These are phyloP conservation scores for Juncus inflexus DNA, from an alignment of 176 grass and related monocot species.

Conservation along the genomic window DNA sequence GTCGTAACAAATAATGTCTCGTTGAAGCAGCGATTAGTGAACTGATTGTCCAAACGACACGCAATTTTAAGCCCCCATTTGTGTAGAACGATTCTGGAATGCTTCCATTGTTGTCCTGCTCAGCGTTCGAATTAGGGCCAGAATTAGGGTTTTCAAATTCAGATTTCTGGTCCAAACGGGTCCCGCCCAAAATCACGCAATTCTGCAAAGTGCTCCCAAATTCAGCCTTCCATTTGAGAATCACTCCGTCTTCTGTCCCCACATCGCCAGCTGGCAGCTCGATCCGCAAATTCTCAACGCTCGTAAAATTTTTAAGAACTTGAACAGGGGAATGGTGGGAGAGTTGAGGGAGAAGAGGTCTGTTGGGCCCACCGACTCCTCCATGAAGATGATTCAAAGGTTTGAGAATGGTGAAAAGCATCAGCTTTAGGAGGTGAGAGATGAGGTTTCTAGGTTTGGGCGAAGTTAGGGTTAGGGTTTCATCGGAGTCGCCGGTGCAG, in stretches of 20 bases:
- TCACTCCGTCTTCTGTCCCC: conserved; percentile 67
- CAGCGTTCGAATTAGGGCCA: conserved; percentile 2
- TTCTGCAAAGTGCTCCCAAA: conserved; percentile 86
- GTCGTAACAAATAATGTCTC: conserved; percentile 71
- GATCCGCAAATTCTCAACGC: conserved; percentile 53
- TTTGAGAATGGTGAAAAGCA: conserved; percentile 62
- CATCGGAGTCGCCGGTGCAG: conserved; percentile 51
- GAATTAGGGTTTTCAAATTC: conserved; percentile 28
- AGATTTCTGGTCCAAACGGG: conserved; percentile 42
- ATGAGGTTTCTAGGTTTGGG: conserved; percentile 56
- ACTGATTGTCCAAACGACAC: conserved; percentile 95
- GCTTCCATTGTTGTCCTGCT: conserved; percentile 67
- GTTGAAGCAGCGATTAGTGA: conserved; percentile 89
- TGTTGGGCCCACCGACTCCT: conserved; percentile 32
- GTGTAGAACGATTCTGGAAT: conserved; percentile 95
- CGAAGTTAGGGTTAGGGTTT: conserved; percentile 48
- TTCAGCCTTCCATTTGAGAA: conserved; percentile 85
- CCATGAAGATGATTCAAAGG: conserved; percentile 57
- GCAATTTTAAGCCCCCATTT: conserved; percentile 81
- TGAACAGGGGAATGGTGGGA: conserved; percentile 75
- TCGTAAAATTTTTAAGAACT: conserved; percentile 66
- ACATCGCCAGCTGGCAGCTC: conserved; percentile 85
- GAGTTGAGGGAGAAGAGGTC: conserved; percentile 75
- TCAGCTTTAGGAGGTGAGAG: conserved; percentile 72
- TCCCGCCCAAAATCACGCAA: conserved; percentile 82